These are phyloP conservation scores for Camellia lanceoleosa DNA, from an alignment of 148 eudicot species.

Conservation along the genomic window DNA sequence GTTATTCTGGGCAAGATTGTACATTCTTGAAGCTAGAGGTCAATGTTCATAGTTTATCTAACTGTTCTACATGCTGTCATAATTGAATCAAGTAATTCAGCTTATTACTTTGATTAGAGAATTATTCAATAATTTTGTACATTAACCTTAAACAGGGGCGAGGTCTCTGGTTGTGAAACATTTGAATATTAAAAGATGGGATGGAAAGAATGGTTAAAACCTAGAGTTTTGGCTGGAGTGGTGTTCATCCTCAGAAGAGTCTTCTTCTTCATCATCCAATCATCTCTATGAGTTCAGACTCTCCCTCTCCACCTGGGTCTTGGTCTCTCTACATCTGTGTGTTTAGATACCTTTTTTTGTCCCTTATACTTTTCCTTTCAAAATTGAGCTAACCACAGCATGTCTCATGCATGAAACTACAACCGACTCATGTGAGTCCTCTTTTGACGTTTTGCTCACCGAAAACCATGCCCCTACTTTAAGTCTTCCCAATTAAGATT, in stretches of 20 bases:
- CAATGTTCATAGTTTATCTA: background rate
- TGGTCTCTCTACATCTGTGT: background rate
- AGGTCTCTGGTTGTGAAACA: constrained; percentile 7
- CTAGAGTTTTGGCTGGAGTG: background rate
- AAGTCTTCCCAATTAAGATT: background rate
- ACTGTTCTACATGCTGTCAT: background rate
- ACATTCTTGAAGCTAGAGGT: background rate
- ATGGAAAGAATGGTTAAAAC: background rate
- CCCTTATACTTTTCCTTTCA: background rate
- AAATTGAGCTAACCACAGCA: background rate
- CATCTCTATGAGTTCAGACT: background rate
- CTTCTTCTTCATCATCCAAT: background rate
- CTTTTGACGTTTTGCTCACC: background rate
- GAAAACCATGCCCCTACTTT: background rate
- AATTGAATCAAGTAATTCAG: background rate
- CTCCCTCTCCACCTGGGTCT: background rate
- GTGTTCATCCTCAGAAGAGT: background rate
- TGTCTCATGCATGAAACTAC: background rate
- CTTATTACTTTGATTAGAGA: constrained; percentile 4
- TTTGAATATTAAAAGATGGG: background rate
- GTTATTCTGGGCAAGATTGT: constrained; percentile 7
- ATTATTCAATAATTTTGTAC: background rate
- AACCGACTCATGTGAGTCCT: background rate
- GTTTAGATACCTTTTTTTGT: background rate
- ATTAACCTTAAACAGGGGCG: background rate